phyloP scores from a whole-genome alignment of 225 moss, liverwort and hornwort species.

The Pseudoscleropodium purum region DNA sequence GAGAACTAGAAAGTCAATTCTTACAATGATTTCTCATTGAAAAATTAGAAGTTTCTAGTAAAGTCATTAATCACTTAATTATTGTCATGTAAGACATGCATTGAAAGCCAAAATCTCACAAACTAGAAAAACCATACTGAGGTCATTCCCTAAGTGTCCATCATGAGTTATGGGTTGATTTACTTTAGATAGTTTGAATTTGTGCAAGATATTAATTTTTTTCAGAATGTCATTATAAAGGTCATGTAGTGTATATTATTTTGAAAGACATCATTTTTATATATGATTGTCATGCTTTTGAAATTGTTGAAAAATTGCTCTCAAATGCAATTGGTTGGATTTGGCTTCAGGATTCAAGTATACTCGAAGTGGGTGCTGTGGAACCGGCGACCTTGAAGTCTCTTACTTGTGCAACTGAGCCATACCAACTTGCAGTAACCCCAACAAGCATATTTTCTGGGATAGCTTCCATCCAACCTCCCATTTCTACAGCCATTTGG shows the following conservation, averaged over 20 bases:
- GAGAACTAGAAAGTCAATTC: no score
- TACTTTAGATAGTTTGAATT: neutral
- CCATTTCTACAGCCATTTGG: constrained; percentile 26
- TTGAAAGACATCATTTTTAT: neutral
- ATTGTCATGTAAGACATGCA: no score
- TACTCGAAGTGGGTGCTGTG: constrained; percentile 48
- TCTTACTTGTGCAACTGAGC: constrained; percentile 50
- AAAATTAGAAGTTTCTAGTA: no score
- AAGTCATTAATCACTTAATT: no score
- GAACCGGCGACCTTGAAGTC: constrained; percentile 44
- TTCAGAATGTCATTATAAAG: neutral
- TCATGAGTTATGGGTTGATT: no score
- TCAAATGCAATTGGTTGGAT: neutral
- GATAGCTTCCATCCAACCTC: constrained; percentile 75
- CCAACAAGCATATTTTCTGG: constrained; percentile 52
- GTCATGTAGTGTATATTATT: neutral
- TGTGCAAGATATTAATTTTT: neutral
- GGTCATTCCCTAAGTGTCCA: no score
- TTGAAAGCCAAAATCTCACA: no score
- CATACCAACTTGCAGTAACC: constrained; percentile 37
- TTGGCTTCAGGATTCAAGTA: constrained; percentile 18
- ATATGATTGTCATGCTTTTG: neutral
- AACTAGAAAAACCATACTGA: no score
- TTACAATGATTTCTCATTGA: no score
- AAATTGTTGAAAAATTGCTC: neutral